Conservation (phyloP, 2,329 filamentous ascomycete species). For the Ophiosphaerella narmari region DNA sequence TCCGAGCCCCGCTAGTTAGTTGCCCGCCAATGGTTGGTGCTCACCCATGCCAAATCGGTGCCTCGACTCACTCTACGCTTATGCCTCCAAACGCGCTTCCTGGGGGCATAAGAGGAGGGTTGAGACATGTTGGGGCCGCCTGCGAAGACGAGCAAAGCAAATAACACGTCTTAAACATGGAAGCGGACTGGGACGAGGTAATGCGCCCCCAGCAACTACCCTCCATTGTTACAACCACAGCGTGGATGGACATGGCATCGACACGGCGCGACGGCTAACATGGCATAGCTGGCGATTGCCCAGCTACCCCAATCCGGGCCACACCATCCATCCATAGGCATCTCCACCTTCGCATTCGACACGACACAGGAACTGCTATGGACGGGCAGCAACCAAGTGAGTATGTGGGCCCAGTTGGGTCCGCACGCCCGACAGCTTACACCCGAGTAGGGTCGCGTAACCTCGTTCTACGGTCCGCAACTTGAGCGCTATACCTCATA, state of each 20-base stretch:
- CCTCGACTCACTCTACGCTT: slow-evolving; percentile 23
- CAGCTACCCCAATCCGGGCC: slow-evolving; percentile 76
- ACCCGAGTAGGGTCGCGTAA: slow-evolving; percentile 74
- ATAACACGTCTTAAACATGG: slow-evolving; percentile 48
- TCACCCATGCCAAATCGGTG: slow-evolving; percentile 27
- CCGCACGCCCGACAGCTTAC: slow-evolving; percentile 11
- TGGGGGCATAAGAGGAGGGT: slow-evolving; percentile 18
- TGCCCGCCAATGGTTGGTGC: background rate
- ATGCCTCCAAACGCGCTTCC: slow-evolving; percentile 19
- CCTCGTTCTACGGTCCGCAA: slow-evolving; percentile 84
- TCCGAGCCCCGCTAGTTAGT: slow-evolving; percentile 7
- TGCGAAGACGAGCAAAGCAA: slow-evolving; percentile 18
- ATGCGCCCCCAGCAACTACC: slow-evolving; percentile 4
- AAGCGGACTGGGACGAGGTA: slow-evolving; percentile 59
- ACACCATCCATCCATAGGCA: slow-evolving; percentile 68
- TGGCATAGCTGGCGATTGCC: slow-evolving; percentile 74
- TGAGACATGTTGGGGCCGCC: slow-evolving; percentile 35
- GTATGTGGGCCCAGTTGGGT: slow-evolving; percentile 33
- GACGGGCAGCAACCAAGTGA: slow-evolving; percentile 88
- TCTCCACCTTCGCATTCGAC: slow-evolving; percentile 87
- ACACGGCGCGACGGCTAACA: slow-evolving; percentile 14
- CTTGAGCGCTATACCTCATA: slow-evolving; percentile 90
- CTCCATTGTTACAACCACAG: slow-evolving; percentile 1
- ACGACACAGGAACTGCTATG: slow-evolving; percentile 87
- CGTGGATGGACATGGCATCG: background rate